A percentile compares a stretch with the other conserved stretches of the same genome.
These are phyloP conservation scores for Candida dubliniensis DNA, from an alignment of 1,139 yeast genomes.

Conservation along the genomic window DNA sequence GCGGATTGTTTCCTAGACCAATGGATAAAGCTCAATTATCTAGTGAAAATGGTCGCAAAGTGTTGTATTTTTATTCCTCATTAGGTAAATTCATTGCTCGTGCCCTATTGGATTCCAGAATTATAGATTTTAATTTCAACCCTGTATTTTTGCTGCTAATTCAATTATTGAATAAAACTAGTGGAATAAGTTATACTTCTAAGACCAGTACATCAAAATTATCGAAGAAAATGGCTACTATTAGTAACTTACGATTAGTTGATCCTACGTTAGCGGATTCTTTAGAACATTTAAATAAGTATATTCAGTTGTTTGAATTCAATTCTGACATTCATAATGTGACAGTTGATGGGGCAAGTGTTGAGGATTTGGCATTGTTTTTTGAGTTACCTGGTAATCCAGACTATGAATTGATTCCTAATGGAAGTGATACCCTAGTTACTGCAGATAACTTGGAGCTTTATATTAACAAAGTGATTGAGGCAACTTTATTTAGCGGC, in stretches of 20 bases:
- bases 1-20: constrained; percentile 79
- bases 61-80: constrained; percentile 56
- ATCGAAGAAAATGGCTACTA: constrained; percentile 28
- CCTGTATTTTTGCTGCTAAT: constrained; percentile 62
- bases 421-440: constrained; percentile 56
- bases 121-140: constrained; percentile 80
- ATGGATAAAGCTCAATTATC: constrained; percentile 31
- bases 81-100: constrained; percentile 87
- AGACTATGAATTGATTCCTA: constrained; percentile 53
- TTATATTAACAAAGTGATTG: constrained; percentile 61
- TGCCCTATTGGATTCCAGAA: constrained; percentile 80
- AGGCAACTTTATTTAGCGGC: constrained; percentile 64
- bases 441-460: constrained; percentile 53
- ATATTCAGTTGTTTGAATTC: constrained; percentile 31
- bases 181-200: constrained; percentile 4
- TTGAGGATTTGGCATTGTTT: constrained; percentile 62
- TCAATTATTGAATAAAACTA: constrained; percentile 26
- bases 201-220: constrained; percentile 18
- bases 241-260: constrained; percentile 49
- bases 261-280: constrained; percentile 68
- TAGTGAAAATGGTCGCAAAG: constrained; percentile 42
- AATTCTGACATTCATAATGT: constrained; percentile 21
- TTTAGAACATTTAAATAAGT: constrained; percentile 49
- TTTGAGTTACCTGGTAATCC: constrained; percentile 69
- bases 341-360: constrained; percentile 39